phyloP scores from a whole-genome alignment of 768 basidiomycete genomes.

The Amanita subjunquillea region DNA sequence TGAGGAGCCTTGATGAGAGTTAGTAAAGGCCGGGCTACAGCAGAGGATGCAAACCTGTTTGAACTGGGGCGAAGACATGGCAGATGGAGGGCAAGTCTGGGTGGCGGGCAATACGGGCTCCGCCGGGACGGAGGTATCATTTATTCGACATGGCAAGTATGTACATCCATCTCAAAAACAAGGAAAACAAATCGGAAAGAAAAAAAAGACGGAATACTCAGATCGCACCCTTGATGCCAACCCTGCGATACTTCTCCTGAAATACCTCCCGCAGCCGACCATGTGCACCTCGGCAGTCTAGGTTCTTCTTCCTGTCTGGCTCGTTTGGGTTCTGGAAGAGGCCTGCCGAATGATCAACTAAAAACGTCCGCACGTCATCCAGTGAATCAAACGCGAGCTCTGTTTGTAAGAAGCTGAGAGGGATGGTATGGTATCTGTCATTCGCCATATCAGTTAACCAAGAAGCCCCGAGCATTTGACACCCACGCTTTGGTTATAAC shows the following conservation, averaged over 20 bases:
- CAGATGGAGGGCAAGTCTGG: conserved; percentile 3
- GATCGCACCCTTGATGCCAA: conserved; percentile 90
- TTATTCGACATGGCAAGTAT: too few species aligned
- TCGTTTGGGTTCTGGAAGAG: conserved; percentile 55
- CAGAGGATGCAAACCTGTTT: conserved; percentile 8
- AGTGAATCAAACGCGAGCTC: conserved; percentile 79
- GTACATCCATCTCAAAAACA: conserved; percentile 22
- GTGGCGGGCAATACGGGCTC: neutral
- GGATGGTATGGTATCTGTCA: conserved; percentile 71
- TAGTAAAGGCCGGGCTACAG: neutral
- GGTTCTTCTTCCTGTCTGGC: conserved; percentile 48
- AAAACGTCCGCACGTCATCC: conserved; percentile 55
- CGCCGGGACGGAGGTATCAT: neutral
- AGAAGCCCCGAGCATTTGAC: neutral
- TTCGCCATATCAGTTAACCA: neutral
- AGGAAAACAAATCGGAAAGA: conserved; percentile 48
- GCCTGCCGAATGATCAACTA: conserved; percentile 57
- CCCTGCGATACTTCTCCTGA: conserved; percentile 77
- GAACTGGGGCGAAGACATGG: conserved; percentile 12
- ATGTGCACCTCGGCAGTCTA: conserved; percentile 65
- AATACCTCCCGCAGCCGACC: conserved; percentile 49
- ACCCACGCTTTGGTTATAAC: conserved; percentile 92
- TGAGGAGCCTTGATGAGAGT: conserved; percentile 19
- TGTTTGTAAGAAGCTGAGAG: conserved; percentile 65
- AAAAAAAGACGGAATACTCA: conserved; percentile 37